Evolutionary conservation across 2,329 filamentous ascomycete species (phyloP), one percentile per base, ranked within the genome.

Genomic region (Magnaporthiopsis poae): DNA sequence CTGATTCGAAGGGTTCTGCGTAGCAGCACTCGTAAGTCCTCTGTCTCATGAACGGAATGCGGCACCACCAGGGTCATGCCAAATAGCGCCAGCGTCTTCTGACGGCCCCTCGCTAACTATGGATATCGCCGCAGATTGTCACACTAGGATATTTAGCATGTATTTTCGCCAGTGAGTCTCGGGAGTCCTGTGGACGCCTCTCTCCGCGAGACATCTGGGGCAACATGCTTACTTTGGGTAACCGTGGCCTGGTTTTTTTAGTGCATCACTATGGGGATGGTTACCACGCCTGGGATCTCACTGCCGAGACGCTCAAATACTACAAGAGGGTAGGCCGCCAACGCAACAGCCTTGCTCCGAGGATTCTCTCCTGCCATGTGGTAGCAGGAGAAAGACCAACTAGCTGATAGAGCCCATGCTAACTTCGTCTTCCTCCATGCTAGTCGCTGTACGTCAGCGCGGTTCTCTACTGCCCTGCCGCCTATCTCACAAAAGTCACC

Each of bases 401-500:
- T 46, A 18, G 0, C 39, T 46, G 39, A 15, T 18, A 46, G 18
- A 46, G 39, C 39, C 13, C 39, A 15, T 18, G 13, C 39, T 46
- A 46, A 46, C 39, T 5, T 15, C 39, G 39, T 46, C 39, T 18
- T 46, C 39, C 39, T 36, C 35, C 11, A 18, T 12, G 13, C 8
- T 70, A 69, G 68, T 67, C 64, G 36, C 52, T 67, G 9, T 71
- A 69, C 60, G 64, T 65, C n/a, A 67, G 66, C 46, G 60, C 69
- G 0, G 66, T 73, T 0, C 56, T 72, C 0, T 73, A 73, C 60
- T 68, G 67, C 0, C 71, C 71, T 3, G 71, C 69, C 56, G 68
- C 68, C 3, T 68, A 69, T 25, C 65, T 70, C 27, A 72, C 68
- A n/a, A 74, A 73, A 52, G 66, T 72, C 33, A 71, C 70, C 7